Evolutionary conservation across 176 grass and related monocot genomes (phyloP), one percentile per base, ranked within the genome.

Genomic region (Ampelocalamus luodianensis): DNA sequence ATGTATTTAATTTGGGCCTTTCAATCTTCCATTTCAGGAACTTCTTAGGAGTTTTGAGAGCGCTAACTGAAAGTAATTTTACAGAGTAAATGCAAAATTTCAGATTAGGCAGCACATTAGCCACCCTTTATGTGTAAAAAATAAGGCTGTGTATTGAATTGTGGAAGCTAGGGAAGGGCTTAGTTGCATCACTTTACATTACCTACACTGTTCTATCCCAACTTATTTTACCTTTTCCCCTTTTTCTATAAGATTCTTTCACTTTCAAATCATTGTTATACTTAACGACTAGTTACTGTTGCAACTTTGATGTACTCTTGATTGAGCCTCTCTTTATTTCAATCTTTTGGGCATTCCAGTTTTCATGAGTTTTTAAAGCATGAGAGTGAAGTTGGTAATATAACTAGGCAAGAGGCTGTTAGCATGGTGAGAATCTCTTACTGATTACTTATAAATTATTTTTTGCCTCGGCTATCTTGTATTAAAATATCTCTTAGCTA

Each of bases 371-470:
- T 98, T 81, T 73, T 94, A 65, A 98, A 98, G 88, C 93, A 93
- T 39, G 89, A 95, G 66, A 94, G 83, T 88, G 96, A 98, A 87
- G 89, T 98, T 80, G 96, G 96, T 80, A 95, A 93, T 59, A 95
- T 98, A 90, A 98, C 96, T 87, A 95, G 96, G 80, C 96, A 98
- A 91, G 96, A 98, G 87, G 96, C 93, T 87, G 93, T 95, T 82
- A 98, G 93, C 86, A 98, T 98, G 96, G 96, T 98, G 80, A 72
- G 90, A 59, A 76, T 74, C 70, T 74, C 5, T 22, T 74, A 53
- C 32, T 0, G 12, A 36, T 90, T 77, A 9, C 10, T 22, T 32
- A 67, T 38, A 13, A 54, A 58, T 40, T 85, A 51, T 72, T 6
- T 78, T 80, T 80, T 71, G 54, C 27, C 45, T 79, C 18, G 26